Base-by-base conservation (phyloP, 2,329 filamentous ascomycete species). In the Talaromyces sp. region DNA sequence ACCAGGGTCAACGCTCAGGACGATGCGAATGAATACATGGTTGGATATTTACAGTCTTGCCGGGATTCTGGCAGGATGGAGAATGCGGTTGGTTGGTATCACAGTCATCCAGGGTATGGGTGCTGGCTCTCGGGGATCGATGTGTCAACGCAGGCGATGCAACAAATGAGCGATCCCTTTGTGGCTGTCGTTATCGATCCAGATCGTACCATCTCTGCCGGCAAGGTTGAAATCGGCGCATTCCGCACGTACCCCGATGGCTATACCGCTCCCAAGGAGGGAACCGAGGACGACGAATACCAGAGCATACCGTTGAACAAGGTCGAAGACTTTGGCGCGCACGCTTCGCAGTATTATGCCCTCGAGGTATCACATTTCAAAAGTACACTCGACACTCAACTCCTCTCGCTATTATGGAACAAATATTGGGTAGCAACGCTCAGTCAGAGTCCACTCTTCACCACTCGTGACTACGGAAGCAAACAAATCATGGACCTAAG, bases 91-190 rank as follows among this genome's bases (percentile, higher is more conserved):
- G 95, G 95, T 18, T 99, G 95, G 95, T 99, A 99, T 76, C 95
- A 99, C 78, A 94, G 89, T 68, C 95, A 99, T 74, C 95, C 95
- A 0, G 95, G 95, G 30, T 99, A 99, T 75, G 95, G 95, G 52
- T 99, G 95, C 82, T 99, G 95, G 95, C 84, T 99, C 30, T 93
- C 89, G 42, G 95, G 95, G 62, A 98, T 99, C 76, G 95, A 99
- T 74, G 95, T 99, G 58, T 84, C 84, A 60, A 99, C 95, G 2
- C 90, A 99, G 76, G 83, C 85, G 67, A 87, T 89, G 70, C 92
- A 97, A 78, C 95, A 99, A 78, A 94, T 88, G 76, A 87, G 88
- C 61, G 95, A 97, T 70, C 95, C 95, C 1, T 98, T 97, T 77
- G 86, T 96, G 57, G 95, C 95, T 40, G 91, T 99, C 57, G 95